phyloP scores from a whole-genome alignment of 2,329 filamentous ascomycete species.

The Cytospora mali region DNA sequence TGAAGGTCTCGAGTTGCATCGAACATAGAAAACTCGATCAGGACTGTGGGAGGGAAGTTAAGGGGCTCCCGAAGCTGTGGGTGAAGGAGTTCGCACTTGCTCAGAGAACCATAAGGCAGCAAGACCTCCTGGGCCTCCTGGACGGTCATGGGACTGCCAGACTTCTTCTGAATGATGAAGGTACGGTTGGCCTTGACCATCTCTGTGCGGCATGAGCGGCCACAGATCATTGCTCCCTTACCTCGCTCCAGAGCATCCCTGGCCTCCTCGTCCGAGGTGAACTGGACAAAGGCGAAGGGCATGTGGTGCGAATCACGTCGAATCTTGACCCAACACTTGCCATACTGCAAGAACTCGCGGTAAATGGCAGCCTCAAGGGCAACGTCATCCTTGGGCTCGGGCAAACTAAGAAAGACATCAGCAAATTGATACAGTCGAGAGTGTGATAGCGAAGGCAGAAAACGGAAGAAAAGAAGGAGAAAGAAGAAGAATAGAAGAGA shows the following conservation, averaged over 20 bases:
- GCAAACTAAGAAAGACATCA: constrained; percentile 50
- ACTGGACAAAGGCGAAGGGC: constrained; percentile 68
- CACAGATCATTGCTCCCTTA: constrained; percentile 52
- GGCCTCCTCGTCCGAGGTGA: constrained; percentile 52
- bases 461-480: too few species aligned
- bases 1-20: constrained; percentile 54
- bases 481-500: too few species aligned
- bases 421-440: too few species aligned
- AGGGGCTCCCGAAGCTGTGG: constrained; percentile 38
- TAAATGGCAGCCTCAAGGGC: constrained; percentile 57
- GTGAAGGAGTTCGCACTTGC: constrained; percentile 42
- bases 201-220: constrained; percentile 62
- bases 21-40: constrained; percentile 55
- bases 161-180: constrained; percentile 50
- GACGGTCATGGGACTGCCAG: constrained; percentile 42
- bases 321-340: constrained; percentile 64
- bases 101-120: constrained; percentile 47
- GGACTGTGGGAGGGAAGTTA: constrained; percentile 42
- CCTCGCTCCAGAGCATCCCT: constrained; percentile 50
- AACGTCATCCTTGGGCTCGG: constrained; percentile 51
- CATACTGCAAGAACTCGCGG: constrained; percentile 55
- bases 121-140: constrained; percentile 51
- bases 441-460: too few species aligned
- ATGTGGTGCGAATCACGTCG: constrained; percentile 59
- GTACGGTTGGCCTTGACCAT: constrained; percentile 65